phyloP scores from a whole-genome alignment of 352 stramenopile genomes.

The Phytophthora cajani region DNA sequence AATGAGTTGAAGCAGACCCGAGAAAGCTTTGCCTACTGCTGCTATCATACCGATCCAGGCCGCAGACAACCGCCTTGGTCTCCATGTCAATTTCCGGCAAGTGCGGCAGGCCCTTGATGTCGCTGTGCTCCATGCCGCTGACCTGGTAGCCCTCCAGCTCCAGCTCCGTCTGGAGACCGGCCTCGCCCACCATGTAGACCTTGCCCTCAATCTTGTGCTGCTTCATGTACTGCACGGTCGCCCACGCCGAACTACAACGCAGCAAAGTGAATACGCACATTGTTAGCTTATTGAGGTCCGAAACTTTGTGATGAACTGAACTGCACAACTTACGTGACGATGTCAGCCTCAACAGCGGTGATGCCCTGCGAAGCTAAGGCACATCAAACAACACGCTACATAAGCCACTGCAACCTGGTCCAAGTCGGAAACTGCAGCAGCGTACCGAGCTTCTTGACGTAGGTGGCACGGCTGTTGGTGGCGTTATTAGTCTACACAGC shows the following conservation, averaged over 20 bases:
- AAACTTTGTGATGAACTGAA: not conserved
- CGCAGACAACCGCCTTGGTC: constrained; percentile 82
- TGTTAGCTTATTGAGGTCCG: not conserved
- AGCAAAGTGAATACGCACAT: constrained; percentile 10
- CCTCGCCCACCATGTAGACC: constrained; percentile 87
- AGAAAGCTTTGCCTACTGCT: not conserved
- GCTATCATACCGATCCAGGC: constrained; percentile 64
- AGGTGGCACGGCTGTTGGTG: constrained; percentile 80
- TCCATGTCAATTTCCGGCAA: constrained; percentile 74
- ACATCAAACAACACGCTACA: constrained; percentile 1
- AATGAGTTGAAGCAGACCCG: not conserved
- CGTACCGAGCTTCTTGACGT: constrained; percentile 87
- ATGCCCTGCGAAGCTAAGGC: constrained; percentile 78
- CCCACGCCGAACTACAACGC: constrained; percentile 72
- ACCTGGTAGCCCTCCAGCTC: constrained; percentile 69
- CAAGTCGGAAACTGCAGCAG: not conserved
- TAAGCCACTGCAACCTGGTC: constrained; percentile 2
- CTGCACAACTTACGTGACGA: constrained; percentile 68
- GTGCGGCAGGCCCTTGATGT: constrained; percentile 71
- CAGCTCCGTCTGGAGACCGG: constrained; percentile 71
- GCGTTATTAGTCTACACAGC: constrained; percentile 85
- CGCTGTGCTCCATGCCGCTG: constrained; percentile 72
- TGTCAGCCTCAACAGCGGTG: constrained; percentile 65
- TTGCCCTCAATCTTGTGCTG: constrained; percentile 77
- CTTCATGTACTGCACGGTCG: constrained; percentile 85